These are phyloP conservation scores for Paraphaeosphaeria minitans DNA, from an alignment of 2,329 filamentous ascomycete genomes.

Conservation along the genomic window DNA sequence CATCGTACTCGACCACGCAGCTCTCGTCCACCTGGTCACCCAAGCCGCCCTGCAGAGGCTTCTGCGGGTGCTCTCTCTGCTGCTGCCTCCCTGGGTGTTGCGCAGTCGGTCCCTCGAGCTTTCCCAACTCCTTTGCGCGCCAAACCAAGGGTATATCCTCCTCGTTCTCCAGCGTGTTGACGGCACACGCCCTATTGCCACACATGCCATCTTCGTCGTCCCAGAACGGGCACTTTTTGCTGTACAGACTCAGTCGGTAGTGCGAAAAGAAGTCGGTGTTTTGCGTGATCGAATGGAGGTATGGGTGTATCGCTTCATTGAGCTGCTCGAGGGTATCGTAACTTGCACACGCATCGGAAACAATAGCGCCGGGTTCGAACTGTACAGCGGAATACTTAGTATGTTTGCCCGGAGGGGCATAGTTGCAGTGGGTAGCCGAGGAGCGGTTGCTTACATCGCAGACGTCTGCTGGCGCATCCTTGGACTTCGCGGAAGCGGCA, in stretches of 20 bases:
- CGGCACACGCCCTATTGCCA: slow-evolving; percentile 94
- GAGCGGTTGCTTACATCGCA: slow-evolving; percentile 59
- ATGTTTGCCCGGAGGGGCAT: slow-evolving; percentile 27
- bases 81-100: slow-evolving; percentile 79
- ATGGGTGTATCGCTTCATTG: slow-evolving; percentile 76
- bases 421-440: slow-evolving; percentile 22
- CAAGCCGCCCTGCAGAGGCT: slow-evolving; percentile 79
- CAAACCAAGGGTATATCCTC: slow-evolving; percentile 91
- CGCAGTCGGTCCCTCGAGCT: slow-evolving; percentile 89
- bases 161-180: slow-evolving; percentile 93
- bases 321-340: slow-evolving; percentile 87
- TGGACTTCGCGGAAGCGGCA: slow-evolving; percentile 45
- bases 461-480: slow-evolving; percentile 52
- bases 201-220: slow-evolving; percentile 91
- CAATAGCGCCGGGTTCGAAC: slow-evolving; percentile 87
- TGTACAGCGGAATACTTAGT: slow-evolving; percentile 53
- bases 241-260: slow-evolving; percentile 92
- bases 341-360: slow-evolving; percentile 92
- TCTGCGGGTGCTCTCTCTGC: slow-evolving; percentile 71
- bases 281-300: slow-evolving; percentile 78
- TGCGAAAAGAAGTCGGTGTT: slow-evolving; percentile 98
- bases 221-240: slow-evolving; percentile 97
- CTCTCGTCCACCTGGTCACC: slow-evolving; percentile 90
- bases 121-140: slow-evolving; percentile 89
- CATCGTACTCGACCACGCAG: slow-evolving; percentile 96